Base-by-base conservation (phyloP, 345 rosid species). In the Eucalyptus coolabah region DNA sequence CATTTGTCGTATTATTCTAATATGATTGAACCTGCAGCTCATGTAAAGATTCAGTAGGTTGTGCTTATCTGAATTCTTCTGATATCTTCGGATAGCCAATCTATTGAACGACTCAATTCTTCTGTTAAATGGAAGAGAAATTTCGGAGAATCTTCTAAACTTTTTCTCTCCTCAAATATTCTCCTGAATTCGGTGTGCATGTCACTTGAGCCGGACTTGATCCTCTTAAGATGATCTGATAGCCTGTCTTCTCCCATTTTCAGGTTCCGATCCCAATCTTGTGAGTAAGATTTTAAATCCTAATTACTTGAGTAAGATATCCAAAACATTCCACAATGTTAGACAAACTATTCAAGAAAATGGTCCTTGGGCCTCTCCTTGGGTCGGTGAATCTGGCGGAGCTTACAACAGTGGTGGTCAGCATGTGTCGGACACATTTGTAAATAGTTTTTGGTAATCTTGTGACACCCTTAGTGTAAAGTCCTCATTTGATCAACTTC, bases 381-480 rank as follows among this genome's bases (percentile, higher is more conserved):
- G 99, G 99, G 99, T 98, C 86, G 99, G 99, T 88, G 99, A 98
- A 91, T 95, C 99, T 86, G 99, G 99, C 72, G 99, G 99, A 53
- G 99, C 99, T 88, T 98, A 93, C 91, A 98, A 98, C 92, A 98
- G 99, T 69, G 99, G 99, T 12, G 99, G 99, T 34, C 95, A 88
- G 86, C 91, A 90, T 88, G 97, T 98, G 51, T 98, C 99, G 80
- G 93, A 98, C 89, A 95, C 98, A 88, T 98, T 97, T 90, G 95
- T 98, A 50, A 93, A 98, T 93, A 96, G 99, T 91, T 98, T 98
- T 92, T 98, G 99, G 99, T 98, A 95, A 91, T 81, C 77, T 90
- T 45, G 42, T 45, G 45, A 47, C 85, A 18, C 50, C 21, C 53
- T 67, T 69, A 10, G 19, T 87, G 83, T 72, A 10, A 72, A 72